Evolutionary conservation across 495 filamentous ascomycete species (phyloP), one percentile per base, ranked within the genome.

Genomic region (Pyrenopolyporus hunteri): DNA sequence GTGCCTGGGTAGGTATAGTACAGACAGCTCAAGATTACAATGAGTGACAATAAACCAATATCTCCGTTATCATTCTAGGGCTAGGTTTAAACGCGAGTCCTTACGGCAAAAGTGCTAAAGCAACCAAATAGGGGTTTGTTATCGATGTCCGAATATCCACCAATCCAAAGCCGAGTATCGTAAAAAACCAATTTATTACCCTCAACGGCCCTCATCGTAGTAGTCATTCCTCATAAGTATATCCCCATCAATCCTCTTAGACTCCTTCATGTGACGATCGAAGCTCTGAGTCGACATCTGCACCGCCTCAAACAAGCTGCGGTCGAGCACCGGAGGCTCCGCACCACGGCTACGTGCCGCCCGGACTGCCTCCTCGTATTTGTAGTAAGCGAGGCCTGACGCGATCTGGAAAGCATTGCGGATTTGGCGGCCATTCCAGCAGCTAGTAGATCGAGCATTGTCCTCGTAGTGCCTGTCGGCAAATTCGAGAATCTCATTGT

Each of bases 351-450:
- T 46, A 17, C 58, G 69, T 10, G 69, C 69, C 75, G 7, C 90
- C 77, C 11, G 78, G 78, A 17, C 79, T 72, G 50, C 76, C 75
- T 67, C 74, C 58, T 39, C 4, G 43, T 64, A 59, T 33, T 83
- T 84, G 66, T 86, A 83, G 43, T 85, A 80, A 0, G 87, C 82
- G 42, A 95, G 73, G 42, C 73, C 68, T 35, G 89, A 63, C 1
- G 81, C 81, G 20, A 81, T 83, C 74, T 84, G 83, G 52, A 87
- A 71, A 1, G 81, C 74, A 64, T 86, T 87, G 64, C 84, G 82
- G 55, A 87, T 87, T 70, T 86, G 78, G 9, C 82, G 66, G 2
- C 84, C 83, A 62, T 86, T 85, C 78, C 71, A 74, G 44, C 69
- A 64, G 19, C 61, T 44, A 0, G 57, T 53, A 10, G 45, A 56